Percentiles rank a stretch among this genome's conserved stretches.
phyloP scores from a whole-genome alignment of 768 basidiomycete genomes.

The Russula lepida region DNA sequence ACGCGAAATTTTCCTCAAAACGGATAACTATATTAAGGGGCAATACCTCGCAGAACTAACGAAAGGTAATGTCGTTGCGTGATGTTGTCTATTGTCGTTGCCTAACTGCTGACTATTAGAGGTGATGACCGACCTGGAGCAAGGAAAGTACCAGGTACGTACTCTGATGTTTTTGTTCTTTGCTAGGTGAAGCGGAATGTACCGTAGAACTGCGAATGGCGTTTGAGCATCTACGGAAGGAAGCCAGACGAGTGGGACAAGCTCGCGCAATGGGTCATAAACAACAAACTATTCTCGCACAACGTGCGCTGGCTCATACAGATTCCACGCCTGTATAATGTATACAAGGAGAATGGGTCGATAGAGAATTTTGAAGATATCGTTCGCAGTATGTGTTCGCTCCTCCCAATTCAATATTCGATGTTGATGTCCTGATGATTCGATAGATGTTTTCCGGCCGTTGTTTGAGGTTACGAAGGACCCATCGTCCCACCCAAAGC shows the following conservation, averaged over 20 bases:
- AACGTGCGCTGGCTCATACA: conserved; percentile 99
- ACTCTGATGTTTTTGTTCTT: neutral
- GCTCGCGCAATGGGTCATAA: conserved; percentile 91
- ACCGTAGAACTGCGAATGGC: conserved; percentile 89
- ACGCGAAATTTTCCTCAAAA: conserved; percentile 96
- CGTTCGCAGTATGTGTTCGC: conserved; percentile 59
- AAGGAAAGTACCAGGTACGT: conserved; percentile 92
- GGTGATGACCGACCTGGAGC: conserved; percentile 94
- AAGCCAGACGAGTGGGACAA: conserved; percentile 90
- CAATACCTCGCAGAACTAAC: conserved; percentile 93
- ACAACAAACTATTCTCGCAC: conserved; percentile 89
- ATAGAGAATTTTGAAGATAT: conserved; percentile 87
- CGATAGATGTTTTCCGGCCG: conserved; percentile 80
- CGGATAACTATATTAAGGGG: conserved; percentile 90
- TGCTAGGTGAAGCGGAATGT: neutral
- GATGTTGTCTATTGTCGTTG: neutral
- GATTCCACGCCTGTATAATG: conserved; percentile 87
- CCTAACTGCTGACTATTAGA: conserved; percentile 41
- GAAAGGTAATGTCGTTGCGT: conserved; percentile 44
- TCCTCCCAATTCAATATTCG: neutral
- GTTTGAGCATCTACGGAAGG: conserved; percentile 91
- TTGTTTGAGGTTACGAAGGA: conserved; percentile 95
- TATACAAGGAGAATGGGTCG: conserved; percentile 85
- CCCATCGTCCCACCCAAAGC: conserved; percentile 81
- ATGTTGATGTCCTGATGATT: neutral